Evolutionary conservation across 192 early-diverging fungal genomes (phyloP), one percentile per base, ranked within the genome.

Genomic region (Endogone sp.): DNA sequence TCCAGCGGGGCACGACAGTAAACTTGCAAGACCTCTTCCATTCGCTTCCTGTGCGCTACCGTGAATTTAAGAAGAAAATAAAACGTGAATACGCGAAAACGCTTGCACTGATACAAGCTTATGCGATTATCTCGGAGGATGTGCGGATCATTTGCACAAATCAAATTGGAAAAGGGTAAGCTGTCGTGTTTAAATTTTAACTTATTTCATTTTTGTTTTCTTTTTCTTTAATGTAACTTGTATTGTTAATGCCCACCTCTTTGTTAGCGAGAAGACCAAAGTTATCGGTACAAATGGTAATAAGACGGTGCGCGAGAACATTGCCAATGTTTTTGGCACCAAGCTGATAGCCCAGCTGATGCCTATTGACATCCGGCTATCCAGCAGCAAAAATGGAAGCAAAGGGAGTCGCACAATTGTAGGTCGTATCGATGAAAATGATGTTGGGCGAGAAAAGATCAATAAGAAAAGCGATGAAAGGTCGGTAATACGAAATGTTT

Each of bases 1-100:
- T 28, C 23, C 27, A 60, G 73, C 60, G 68, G 56, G 97, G 97
- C 2, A 98, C 95, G 10, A 94, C 91, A 3, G 83, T 99, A 4
- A 79, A 78, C 16, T 67, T 99, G 29, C 74, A 74, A 8, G 81
- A 87, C 22, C 64, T 99, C 30, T 99, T 99, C 86, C 83, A 86
- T 8, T 74, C 81, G 21, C 83, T 95, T 73, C 98, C 98, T 3
- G 98, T 99, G 11, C 85, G 98, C 20, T 75, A 81, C 37, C 84
- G 83, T 30, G 96, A 98, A 70, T 89, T 98, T 76, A 91, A 90
- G 63, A 86, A 88, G 29, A 94, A 97, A 65, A 81, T 91, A 44
- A 89, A 88, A 56, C 72, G 85, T 13, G 96, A 99, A 69, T 95
- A 87, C 68, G 72, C 82, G 8, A 93, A 92, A 31, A 84, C 91